Base-by-base conservation (phyloP, 371 early-diverging fungal species). In the Mortierella sp. region DNA sequence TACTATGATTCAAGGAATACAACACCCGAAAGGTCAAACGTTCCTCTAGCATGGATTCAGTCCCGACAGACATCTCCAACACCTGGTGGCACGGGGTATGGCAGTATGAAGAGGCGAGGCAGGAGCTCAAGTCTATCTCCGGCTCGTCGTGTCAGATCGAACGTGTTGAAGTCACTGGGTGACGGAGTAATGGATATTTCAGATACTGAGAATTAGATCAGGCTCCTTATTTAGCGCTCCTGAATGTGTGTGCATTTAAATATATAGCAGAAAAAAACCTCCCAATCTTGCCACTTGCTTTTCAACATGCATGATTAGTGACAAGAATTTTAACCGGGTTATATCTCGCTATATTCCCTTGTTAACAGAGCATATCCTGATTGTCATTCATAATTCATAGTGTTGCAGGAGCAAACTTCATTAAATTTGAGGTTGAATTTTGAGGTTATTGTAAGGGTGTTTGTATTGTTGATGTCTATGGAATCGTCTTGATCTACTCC, bases 1-100 rank as follows among this genome's bases (percentile, higher is more conserved):
- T 80, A 80, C 22, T 80, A 67, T 42, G 65, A 80, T 19, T 74
- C 80, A 1, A 61, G 64, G 45, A 70, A 80, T 42, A 80, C 74
- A 2, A 70, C 80, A 9, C 80, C 80, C 0, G 80, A 80, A 35
- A 62, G 51, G n/a, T 10, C 62, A 28, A 53, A 42, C 45, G 26
- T 35, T 5, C 47, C 71, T 0, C 3, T 65, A 35, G 49, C 19
- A 15, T 67, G 70, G 75, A 26, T 69, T 12, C 64, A 64, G 22
- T 69, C 70, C 7, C 56, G 72, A 7, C 63, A 64, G 31, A 45
- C 40, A 2, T 78, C 78, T 0, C 78, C 78, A 0, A 69, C 73
- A 2, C 66, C 73, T 7, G 26, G 56, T 2, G 26, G 34, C 19
- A 28, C 15, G 55, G 55, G 26, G 5, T 55, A 55, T 55, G 32